Evolutionary conservation across 2,329 filamentous ascomycete genomes (phyloP).

Genomic region (Epichloe sp.): DNA sequence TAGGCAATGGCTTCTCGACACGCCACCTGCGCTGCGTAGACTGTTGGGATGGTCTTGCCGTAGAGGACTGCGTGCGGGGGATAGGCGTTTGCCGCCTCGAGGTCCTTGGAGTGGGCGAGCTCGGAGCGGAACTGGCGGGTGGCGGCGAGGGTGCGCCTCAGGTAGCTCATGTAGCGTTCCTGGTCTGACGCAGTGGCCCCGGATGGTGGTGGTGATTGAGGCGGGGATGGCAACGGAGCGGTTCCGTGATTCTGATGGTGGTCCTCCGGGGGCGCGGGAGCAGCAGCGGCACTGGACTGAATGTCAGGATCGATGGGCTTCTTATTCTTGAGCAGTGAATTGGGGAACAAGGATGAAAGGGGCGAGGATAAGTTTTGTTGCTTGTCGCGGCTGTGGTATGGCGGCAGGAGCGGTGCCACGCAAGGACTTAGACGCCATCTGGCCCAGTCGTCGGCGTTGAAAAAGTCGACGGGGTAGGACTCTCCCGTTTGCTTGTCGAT

Average conservation of each 20-base stretch:
- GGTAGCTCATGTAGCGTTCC: slow-evolving; percentile 43
- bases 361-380: slow-evolving; percentile 23
- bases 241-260: background rate
- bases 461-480: slow-evolving; percentile 74
- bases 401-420: slow-evolving; percentile 52
- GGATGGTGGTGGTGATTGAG: slow-evolving; percentile 8
- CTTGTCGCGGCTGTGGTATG: slow-evolving; percentile 26
- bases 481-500: slow-evolving; percentile 71
- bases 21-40: slow-evolving; percentile 65
- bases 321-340: slow-evolving; percentile 19
- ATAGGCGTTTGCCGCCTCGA: slow-evolving; percentile 57
- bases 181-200: slow-evolving; percentile 11
- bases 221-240: slow-evolving; percentile 12
- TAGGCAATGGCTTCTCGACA: slow-evolving; percentile 61
- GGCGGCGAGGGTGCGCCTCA: slow-evolving; percentile 58
- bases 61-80: slow-evolving; percentile 76
- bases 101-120: slow-evolving; percentile 46
- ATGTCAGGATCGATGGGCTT: background rate
- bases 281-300: background rate
- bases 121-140: slow-evolving; percentile 66
- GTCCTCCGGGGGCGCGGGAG: slow-evolving; percentile 5
- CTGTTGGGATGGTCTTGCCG: slow-evolving; percentile 74
- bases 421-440: slow-evolving; percentile 69
- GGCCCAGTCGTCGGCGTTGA: slow-evolving; percentile 66
- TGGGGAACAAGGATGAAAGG: slow-evolving; percentile 34